Percentiles rank a stretch among this genome's conserved stretches.
These are phyloP conservation scores for Boletus sp. DNA, from an alignment of 1,284 basidiomycete species.

Conservation along the genomic window DNA sequence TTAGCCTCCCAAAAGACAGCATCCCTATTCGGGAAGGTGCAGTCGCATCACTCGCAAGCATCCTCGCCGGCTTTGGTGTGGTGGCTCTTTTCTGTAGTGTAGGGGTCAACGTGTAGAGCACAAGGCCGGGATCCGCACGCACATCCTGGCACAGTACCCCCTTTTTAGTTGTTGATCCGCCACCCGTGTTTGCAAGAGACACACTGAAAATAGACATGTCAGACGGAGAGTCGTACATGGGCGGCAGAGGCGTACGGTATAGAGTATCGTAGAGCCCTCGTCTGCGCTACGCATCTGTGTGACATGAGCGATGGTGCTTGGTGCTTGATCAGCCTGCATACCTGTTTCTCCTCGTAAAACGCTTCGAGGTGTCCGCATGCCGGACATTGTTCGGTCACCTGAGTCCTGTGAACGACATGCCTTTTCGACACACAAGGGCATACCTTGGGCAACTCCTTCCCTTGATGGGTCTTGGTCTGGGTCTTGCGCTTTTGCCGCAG, in stretches of 20 bases:
- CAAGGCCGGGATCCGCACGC: constrained; percentile 10
- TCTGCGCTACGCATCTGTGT: constrained; percentile 82
- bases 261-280: constrained; percentile 88
- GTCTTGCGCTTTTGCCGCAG: constrained; percentile 91
- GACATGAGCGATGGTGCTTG: constrained; percentile 1
- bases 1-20: constrained; percentile 70
- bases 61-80: constrained; percentile 82
- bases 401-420: constrained; percentile 11
- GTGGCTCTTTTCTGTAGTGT: constrained; percentile 86
- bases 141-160: not conserved
- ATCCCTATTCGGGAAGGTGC: constrained; percentile 70
- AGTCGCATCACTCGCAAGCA: constrained; percentile 73
- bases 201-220: constrained; percentile 49
- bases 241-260: constrained; percentile 55
- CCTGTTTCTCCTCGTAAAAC: constrained; percentile 80
- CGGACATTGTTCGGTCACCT: constrained; percentile 95
- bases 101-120: constrained; percentile 79
- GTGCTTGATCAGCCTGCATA: constrained; percentile 34
- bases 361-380: constrained; percentile 85
- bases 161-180: constrained; percentile 70
- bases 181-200: constrained; percentile 74
- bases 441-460: constrained; percentile 76
- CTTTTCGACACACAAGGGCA: not conserved
- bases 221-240: constrained; percentile 2
- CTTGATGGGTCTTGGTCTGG: constrained; percentile 81